Conservation (phyloP, 768 basidiomycete genomes). For the Auricularia cornea region DNA sequence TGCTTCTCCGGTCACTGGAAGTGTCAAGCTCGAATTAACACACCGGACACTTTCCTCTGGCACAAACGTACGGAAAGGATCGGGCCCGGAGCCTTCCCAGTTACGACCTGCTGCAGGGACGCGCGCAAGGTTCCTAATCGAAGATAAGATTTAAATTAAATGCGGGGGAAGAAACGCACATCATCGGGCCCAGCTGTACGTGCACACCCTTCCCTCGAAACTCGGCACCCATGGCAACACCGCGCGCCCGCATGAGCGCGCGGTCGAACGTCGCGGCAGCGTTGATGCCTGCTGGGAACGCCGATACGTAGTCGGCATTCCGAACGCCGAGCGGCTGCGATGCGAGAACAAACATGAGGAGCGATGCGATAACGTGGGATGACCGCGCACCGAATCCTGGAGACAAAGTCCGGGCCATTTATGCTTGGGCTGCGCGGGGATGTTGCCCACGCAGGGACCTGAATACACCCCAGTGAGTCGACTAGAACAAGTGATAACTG, state of each 20-base stretch:
- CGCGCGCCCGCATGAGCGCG: slow-evolving; percentile 65
- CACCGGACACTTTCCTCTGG: neutral
- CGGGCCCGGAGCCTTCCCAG: slow-evolving; percentile 92
- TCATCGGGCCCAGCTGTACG: slow-evolving; percentile 72
- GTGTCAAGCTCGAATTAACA: slow-evolving; percentile 37
- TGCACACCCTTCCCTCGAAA: slow-evolving; percentile 79
- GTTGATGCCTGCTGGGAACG: slow-evolving; percentile 81
- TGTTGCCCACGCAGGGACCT: slow-evolving; percentile 63
- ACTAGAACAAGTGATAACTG: neutral
- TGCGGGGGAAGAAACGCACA: slow-evolving; percentile 46
- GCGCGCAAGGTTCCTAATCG: slow-evolving; percentile 30
- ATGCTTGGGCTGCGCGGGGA: slow-evolving; percentile 38
- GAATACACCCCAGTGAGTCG: no score
- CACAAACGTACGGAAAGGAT: slow-evolving; percentile 48
- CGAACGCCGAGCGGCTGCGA: slow-evolving; percentile 69
- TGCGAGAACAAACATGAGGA: slow-evolving; percentile 45
- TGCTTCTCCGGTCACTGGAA: slow-evolving; percentile 58
- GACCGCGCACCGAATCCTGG: slow-evolving; percentile 34
- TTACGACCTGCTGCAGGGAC: slow-evolving; percentile 62
- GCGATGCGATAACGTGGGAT: neutral
- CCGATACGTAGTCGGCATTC: slow-evolving; percentile 58
- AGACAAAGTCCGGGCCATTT: slow-evolving; percentile 64
- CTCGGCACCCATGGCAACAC: slow-evolving; percentile 75
- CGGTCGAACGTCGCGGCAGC: slow-evolving; percentile 51
- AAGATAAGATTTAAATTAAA: no score